Conservation (phyloP, 75 land plant species). For the Selaginella moellendorffii region DNA sequence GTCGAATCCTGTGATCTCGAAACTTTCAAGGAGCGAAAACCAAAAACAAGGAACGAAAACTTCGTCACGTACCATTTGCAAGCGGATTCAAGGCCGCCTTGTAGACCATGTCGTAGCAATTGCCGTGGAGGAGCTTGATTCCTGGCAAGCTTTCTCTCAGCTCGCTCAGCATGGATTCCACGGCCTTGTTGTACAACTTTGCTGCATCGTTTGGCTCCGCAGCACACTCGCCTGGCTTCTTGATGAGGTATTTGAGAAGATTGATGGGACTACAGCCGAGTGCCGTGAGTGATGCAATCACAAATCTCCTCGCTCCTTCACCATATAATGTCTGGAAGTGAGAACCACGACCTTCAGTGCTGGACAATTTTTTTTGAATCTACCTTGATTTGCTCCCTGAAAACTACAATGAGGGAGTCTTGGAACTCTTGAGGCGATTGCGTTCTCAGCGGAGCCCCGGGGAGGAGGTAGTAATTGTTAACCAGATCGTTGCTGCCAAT, state of each 20-base stretch:
- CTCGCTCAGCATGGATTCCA: neutral
- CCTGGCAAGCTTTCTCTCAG: neutral
- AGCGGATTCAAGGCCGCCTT: neutral
- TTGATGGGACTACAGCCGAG: slow-evolving; percentile 4
- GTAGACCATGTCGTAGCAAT: neutral
- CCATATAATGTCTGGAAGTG: neutral
- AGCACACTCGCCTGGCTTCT: neutral
- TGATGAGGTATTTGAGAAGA: neutral
- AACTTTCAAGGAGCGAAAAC: neutral
- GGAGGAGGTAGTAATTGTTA: slow-evolving; percentile 4
- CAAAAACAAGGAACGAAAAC: neutral
- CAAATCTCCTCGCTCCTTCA: neutral
- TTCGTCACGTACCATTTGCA: neutral
- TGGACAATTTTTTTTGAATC: neutral
- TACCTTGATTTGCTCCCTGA: slow-evolving; percentile 7
- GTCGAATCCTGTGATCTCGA: neutral
- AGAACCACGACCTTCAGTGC: too few relatives aligned
- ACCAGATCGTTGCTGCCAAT: slow-evolving; percentile 10
- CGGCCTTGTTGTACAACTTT: neutral
- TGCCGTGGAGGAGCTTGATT: neutral
- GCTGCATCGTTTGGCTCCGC: neutral
- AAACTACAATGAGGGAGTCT: neutral
- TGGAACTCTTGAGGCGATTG: neutral
- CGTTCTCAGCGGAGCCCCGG: neutral
- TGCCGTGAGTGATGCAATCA: slow-evolving; percentile 2